A percentile compares a stretch with the other conserved stretches of the same genome.
Conservation (phyloP, 495 filamentous ascomycete species). For the Aspergillus biplanus region DNA sequence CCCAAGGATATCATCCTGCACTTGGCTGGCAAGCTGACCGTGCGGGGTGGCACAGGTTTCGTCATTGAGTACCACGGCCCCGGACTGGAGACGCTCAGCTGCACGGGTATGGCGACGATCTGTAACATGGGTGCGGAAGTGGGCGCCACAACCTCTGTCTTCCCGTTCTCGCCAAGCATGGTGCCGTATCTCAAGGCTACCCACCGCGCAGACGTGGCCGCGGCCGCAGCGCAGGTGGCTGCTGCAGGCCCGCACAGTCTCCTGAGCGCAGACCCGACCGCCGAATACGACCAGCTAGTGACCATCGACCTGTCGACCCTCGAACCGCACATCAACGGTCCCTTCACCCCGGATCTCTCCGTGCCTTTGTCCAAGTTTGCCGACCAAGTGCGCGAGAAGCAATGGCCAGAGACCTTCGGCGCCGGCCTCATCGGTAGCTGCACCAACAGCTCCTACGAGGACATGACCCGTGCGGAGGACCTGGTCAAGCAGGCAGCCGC, state of each 20-base stretch:
- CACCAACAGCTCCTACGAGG: slow-evolving; percentile 97
- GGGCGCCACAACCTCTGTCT: slow-evolving; percentile 93
- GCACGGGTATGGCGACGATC: slow-evolving; percentile 89
- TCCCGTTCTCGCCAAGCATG: slow-evolving; percentile 76
- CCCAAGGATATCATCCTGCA: slow-evolving; percentile 95
- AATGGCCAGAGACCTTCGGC: slow-evolving; percentile 89
- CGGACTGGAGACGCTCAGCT: slow-evolving; percentile 85
- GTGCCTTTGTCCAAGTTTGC: slow-evolving; percentile 89
- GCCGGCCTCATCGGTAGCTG: slow-evolving; percentile 96
- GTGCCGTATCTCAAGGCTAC: slow-evolving; percentile 81
- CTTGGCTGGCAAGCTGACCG: slow-evolving; percentile 87
- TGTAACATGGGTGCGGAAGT: slow-evolving; percentile 96
- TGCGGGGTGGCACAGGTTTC: slow-evolving; percentile 91
- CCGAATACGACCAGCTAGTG: slow-evolving; percentile 86
- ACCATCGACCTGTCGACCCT: slow-evolving; percentile 89
- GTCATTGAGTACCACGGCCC: slow-evolving; percentile 93
- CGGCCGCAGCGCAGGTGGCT: slow-evolving; percentile 55
- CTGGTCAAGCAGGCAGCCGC: slow-evolving; percentile 87
- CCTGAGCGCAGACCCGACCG: slow-evolving; percentile 74
- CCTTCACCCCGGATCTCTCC: slow-evolving; percentile 93
- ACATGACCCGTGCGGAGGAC: slow-evolving; percentile 93
- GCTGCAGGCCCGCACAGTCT: slow-evolving; percentile 27
- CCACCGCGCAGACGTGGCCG: slow-evolving; percentile 72
- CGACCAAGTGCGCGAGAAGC: slow-evolving; percentile 75
- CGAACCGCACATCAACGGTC: slow-evolving; percentile 97